phyloP scores from a whole-genome alignment of 2,329 filamentous ascomycete species.

The Colletotrichum orbiculare region DNA sequence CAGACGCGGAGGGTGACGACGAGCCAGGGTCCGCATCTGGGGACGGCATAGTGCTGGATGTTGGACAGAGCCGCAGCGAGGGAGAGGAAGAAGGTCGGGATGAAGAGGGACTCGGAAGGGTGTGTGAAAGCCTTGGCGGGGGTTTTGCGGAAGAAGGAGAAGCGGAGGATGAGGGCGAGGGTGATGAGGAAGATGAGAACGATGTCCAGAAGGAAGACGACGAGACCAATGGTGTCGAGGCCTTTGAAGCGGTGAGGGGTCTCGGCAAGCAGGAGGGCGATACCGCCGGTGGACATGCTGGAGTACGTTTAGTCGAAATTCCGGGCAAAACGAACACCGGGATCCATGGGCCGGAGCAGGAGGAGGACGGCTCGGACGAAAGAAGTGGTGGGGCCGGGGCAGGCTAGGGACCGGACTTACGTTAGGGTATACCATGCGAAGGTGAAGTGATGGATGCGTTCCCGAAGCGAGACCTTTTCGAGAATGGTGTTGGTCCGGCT shows the following conservation, averaged over 20 bases:
- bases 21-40: constrained; percentile 60
- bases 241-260: constrained; percentile 66
- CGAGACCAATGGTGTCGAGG: constrained; percentile 62
- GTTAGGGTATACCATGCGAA: constrained; percentile 67
- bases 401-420: constrained; percentile 10
- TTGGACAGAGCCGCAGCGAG: constrained; percentile 69
- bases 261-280: constrained; percentile 63
- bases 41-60: constrained; percentile 60
- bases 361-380: background rate
- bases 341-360: background rate
- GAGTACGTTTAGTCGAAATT: background rate
- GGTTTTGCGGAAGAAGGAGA: constrained; percentile 56
- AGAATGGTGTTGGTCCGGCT: constrained; percentile 32
- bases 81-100: constrained; percentile 71
- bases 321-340: too few species aligned
- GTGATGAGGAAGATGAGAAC: constrained; percentile 63
- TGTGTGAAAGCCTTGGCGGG: constrained; percentile 57
- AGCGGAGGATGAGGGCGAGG: constrained; percentile 59
- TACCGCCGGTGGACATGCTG: constrained; percentile 51
- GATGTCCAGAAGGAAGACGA: constrained; percentile 68
- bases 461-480: constrained; percentile 37
- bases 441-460: constrained; percentile 53
- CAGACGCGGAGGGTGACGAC: constrained; percentile 61
- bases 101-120: constrained; percentile 68
- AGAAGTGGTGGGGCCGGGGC: background rate